Base-by-base conservation (phyloP, 208 protist species). In the Tetramitus jugosus region DNA sequence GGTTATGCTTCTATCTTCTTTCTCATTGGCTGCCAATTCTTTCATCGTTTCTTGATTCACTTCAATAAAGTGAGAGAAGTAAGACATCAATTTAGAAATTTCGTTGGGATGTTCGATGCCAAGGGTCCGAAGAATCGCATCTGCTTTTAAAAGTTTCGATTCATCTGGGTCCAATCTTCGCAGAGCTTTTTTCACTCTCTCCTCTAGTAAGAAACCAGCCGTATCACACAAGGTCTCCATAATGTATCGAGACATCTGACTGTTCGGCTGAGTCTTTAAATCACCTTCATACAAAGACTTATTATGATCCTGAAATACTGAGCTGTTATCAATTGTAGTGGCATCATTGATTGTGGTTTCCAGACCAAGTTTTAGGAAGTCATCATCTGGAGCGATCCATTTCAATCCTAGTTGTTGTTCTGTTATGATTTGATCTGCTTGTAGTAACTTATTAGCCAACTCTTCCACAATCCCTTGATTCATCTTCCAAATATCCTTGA, bases 401-500 rank as follows among this genome's bases (percentile, higher is more conserved):
- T 3, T 62, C 4, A 64, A 23, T 43, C 86, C 88, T 37, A 98
- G 83, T 62, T 96, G 88, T 45, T 97, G 94, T 81, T 96, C 93
- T 81, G 94, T 95, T 35, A 98, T 88, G 33, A 98, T 91, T 46
- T 93, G 90, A 85, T 98, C 95, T 7, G 93, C 95, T 78, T 94
- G 87, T 33, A 96, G 81, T 79, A 89, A 88, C 43, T 91, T 86
- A 71, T 92, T 87, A 14, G 93, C 90, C 33, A 95, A 88, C 6
- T 87, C 79, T 76, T 91, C 89, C 79, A 92, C 93, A 56, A 89
- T 86, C 76, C 94, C 85, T 80, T 98, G 88, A 84, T 98, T 93
- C 91, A 97, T 95, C 67, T 84, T 80, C 91, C 92, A 98, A 40
- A 98, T 81, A 74, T 97, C 92, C 8, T 83, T 76, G 71, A 95